phyloP scores from a whole-genome alignment of 2,329 filamentous ascomycete species.

The Thelonectria rubi region DNA sequence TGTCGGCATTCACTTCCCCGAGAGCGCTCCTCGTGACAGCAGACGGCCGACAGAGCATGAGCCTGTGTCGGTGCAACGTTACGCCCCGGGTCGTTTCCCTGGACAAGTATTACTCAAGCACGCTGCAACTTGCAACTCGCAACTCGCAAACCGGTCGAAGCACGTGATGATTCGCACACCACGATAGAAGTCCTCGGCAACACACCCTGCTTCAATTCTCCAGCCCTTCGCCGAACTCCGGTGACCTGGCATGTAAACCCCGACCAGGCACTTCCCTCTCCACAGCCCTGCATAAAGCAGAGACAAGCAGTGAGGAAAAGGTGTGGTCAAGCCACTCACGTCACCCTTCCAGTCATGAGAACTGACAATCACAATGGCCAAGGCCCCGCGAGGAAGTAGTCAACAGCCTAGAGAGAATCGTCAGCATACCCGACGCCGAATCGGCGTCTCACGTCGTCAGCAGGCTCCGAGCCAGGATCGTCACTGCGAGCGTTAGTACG shows the following conservation, averaged over 20 bases:
- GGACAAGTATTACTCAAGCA: too few relatives aligned
- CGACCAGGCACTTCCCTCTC: conserved; percentile 52
- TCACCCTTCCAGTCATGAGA: conserved; percentile 29
- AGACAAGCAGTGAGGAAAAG: conserved; percentile 63
- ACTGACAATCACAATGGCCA: conserved; percentile 26
- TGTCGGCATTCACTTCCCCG: conserved; percentile 16
- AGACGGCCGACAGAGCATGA: neutral
- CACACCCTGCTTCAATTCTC: neutral
- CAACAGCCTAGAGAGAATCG: conserved; percentile 9
- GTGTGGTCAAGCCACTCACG: conserved; percentile 36
- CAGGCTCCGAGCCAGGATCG: conserved; percentile 16
- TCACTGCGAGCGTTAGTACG: conserved; percentile 41
- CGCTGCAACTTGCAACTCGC: neutral
- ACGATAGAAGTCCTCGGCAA: neutral
- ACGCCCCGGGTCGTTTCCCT: neutral
- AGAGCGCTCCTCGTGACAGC: conserved; percentile 10
- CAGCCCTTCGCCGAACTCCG: neutral
- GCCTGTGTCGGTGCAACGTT: conserved; percentile 11
- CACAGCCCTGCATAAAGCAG: conserved; percentile 57
- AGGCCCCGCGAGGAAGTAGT: conserved; percentile 12
- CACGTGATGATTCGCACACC: conserved; percentile 1
- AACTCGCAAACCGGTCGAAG: neutral
- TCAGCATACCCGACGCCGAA: conserved; percentile 17
- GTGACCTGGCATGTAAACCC: neutral
- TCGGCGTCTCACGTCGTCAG: conserved; percentile 24